Evolutionary conservation across 495 filamentous ascomycete species (phyloP).

Genomic region (Penicillium simplicissimum): DNA sequence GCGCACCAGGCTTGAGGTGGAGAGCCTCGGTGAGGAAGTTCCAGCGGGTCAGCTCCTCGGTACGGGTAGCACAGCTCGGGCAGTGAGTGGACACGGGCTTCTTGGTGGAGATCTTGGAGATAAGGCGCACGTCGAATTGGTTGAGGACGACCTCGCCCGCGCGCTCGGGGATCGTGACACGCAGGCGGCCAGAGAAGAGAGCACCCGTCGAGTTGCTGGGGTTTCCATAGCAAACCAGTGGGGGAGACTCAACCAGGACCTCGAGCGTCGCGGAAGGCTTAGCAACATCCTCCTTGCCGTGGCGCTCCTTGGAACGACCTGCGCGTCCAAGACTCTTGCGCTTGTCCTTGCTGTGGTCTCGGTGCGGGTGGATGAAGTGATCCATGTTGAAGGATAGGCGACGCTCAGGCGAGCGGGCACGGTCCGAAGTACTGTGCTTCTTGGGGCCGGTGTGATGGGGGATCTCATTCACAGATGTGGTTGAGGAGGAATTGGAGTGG

Average conservation of each 20-base stretch:
- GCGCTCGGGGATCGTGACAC: slow-evolving; percentile 66
- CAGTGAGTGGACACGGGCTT: slow-evolving; percentile 79
- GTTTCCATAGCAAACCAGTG: slow-evolving; percentile 78
- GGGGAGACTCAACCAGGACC: slow-evolving; percentile 85
- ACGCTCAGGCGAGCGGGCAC: slow-evolving; percentile 44
- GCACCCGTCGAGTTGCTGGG: slow-evolving; percentile 79
- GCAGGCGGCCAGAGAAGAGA: slow-evolving; percentile 81
- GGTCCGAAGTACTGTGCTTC: slow-evolving; percentile 35
- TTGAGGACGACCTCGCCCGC: slow-evolving; percentile 59
- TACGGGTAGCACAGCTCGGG: slow-evolving; percentile 66
- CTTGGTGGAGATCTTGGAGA: slow-evolving; percentile 67
- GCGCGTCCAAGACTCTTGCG: slow-evolving; percentile 38
- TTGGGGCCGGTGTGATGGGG: slow-evolving; percentile 27
- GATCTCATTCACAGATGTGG: slow-evolving; percentile 48
- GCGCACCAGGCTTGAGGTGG: slow-evolving; percentile 61
- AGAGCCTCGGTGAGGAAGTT: slow-evolving; percentile 69
- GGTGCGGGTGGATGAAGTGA: slow-evolving; percentile 47
- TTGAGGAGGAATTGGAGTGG: slow-evolving; percentile 43
- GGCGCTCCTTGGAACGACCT: slow-evolving; percentile 45
- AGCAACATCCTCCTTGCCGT: slow-evolving; percentile 27
- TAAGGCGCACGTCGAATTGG: slow-evolving; percentile 66
- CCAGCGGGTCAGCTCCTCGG: slow-evolving; percentile 75
- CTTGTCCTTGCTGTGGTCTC: slow-evolving; percentile 49
- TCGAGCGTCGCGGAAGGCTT: slow-evolving; percentile 59
- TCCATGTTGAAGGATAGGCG: slow-evolving; percentile 49